A percentile compares a stretch with the other conserved stretches of the same genome.
These are phyloP conservation scores for Dichotomocladium elegans DNA, from an alignment of 371 early-diverging fungal genomes.

Conservation along the genomic window DNA sequence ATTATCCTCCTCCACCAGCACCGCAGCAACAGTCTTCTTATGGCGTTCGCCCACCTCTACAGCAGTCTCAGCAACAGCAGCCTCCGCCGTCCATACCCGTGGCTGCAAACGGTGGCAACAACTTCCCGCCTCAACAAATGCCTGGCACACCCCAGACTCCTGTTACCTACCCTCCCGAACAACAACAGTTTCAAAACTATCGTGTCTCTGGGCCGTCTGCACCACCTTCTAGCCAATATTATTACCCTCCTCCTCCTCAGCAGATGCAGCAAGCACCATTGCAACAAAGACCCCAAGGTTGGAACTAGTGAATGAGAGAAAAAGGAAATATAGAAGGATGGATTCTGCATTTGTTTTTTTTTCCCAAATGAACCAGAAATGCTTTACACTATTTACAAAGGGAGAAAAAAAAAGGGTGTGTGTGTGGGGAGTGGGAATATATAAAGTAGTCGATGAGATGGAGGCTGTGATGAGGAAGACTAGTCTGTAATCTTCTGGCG, in stretches of 20 bases:
- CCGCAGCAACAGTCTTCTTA: slow-evolving; percentile 1
- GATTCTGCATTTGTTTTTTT: too few relatives aligned
- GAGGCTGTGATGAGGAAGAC: neutral
- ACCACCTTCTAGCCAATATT: slow-evolving; percentile 1
- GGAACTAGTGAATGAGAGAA: too few relatives aligned
- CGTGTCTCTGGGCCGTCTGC: slow-evolving; percentile 4
- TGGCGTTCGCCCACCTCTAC: slow-evolving; percentile 5
- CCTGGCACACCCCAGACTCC: slow-evolving; percentile 1
- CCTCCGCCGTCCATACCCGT: neutral
- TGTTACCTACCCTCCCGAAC: slow-evolving; percentile 1
- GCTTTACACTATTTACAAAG: neutral
- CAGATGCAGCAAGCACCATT: neutral
- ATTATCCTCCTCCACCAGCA: slow-evolving; percentile 1
- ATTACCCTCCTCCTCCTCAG: slow-evolving; percentile 2
- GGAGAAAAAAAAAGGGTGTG: neutral
- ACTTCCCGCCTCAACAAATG: neutral
- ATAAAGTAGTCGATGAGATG: neutral
- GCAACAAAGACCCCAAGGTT: neutral
- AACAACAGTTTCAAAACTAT: neutral
- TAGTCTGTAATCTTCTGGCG: neutral
- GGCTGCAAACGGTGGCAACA: too few relatives aligned
- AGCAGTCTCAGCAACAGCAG: neutral
- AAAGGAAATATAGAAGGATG: too few relatives aligned
- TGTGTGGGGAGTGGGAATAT: neutral
- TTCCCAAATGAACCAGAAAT: neutral